phyloP scores from a whole-genome alignment of 257 asterid species.

The Salvia splendens region DNA sequence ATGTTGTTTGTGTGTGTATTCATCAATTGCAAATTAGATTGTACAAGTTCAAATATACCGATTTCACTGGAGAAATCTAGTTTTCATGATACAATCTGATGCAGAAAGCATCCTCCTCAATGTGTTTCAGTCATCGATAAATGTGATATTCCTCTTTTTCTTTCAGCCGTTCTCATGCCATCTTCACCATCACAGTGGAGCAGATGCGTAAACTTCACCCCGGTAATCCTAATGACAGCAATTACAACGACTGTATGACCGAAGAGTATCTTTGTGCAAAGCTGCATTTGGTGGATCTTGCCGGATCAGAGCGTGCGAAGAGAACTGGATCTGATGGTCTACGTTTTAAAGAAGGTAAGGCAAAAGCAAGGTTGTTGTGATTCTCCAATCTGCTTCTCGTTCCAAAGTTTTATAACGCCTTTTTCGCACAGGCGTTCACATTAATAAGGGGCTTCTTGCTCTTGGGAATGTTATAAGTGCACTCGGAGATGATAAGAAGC shows the following conservation, averaged over 20 bases:
- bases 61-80: not conserved
- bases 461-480: constrained; percentile 99
- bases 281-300: constrained; percentile 98
- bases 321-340: constrained; percentile 98
- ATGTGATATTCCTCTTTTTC: constrained; percentile 6
- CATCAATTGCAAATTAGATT: too few species aligned
- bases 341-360: constrained; percentile 93
- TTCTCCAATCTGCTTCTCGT: constrained; percentile 24
- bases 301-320: constrained; percentile 99
- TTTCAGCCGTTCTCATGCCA: constrained; percentile 97
- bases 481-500: constrained; percentile 95
- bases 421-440: constrained; percentile 80
- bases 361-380: not conserved
- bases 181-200: constrained; percentile 97
- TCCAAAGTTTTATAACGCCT: constrained; percentile 16
- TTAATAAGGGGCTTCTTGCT: constrained; percentile 97
- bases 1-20: too few species aligned
- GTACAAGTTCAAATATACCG: constrained; percentile 3
- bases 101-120: constrained; percentile 18
- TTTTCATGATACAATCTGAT: constrained; percentile 4
- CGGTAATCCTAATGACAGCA: constrained; percentile 47
- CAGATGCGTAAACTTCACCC: constrained; percentile 77
- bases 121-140: constrained; percentile 9
- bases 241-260: constrained; percentile 61
- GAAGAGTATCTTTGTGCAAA: constrained; percentile 98